phyloP scores from a whole-genome alignment of 352 stramenopile genomes.

The Blastocystis sp. region DNA sequence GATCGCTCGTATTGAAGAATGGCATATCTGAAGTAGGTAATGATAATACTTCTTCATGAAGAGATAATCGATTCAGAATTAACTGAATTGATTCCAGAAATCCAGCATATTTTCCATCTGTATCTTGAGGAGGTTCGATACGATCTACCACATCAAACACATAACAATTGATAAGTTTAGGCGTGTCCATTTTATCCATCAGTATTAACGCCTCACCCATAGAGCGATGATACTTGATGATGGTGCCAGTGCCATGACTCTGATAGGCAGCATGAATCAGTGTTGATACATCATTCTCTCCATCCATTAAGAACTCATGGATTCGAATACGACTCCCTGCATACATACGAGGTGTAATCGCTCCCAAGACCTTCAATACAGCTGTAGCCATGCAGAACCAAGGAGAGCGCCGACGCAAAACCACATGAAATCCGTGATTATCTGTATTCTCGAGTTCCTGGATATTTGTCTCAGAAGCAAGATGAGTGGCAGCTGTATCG shows the following conservation, averaged over 20 bases:
- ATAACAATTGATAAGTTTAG: constrained; percentile 40
- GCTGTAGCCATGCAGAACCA: constrained; percentile 46
- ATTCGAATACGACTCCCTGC: constrained; percentile 61
- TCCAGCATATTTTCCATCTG: neutral
- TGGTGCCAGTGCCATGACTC: constrained; percentile 46
- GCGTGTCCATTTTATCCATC: constrained; percentile 53
- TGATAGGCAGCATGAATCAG: constrained; percentile 57
- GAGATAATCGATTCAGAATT: neutral
- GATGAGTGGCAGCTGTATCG: neutral
- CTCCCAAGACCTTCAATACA: constrained; percentile 58
- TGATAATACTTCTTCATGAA: neutral
- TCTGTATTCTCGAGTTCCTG: constrained; percentile 23
- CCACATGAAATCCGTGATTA: constrained; percentile 52
- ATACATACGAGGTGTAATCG: constrained; percentile 61
- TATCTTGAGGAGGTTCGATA: constrained; percentile 2
- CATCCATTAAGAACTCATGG: constrained; percentile 62
- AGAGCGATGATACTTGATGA: constrained; percentile 52
- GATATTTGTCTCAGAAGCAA: neutral
- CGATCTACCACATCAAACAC: constrained; percentile 62
- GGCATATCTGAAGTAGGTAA: constrained; percentile 9
- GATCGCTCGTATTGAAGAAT: constrained; percentile 40
- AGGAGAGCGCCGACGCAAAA: neutral
- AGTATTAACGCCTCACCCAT: constrained; percentile 57
- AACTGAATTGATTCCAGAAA: neutral
- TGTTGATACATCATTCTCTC: constrained; percentile 33